Base-by-base conservation (phyloP, 2,329 filamentous ascomycete species). In the Lachnellula subtilissima region DNA sequence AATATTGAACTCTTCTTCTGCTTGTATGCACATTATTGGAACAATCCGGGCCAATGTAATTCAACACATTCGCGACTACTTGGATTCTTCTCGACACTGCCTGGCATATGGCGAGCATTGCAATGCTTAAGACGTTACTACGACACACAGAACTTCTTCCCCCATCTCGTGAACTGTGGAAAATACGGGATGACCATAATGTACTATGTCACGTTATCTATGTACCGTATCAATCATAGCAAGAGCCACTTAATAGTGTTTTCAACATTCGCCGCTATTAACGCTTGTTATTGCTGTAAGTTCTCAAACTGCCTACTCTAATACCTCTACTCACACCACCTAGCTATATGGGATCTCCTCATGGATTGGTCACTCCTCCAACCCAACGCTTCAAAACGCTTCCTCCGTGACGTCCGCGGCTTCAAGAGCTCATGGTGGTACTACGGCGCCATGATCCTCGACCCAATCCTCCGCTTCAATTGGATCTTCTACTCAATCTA, bases 361-460 rank as follows among this genome's bases (percentile, higher is more conserved):
- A 97, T 97, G 89, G 94, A 99, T 71, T 97, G 94, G 80, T 94
- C 88, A 56, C 78, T 97, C n/a, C 80, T 93, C 3, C 91, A 97
- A 65, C 80, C 87, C 0, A 83, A 86, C 54, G 83, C 89, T 0
- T 81, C 82, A 11, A 77, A 88, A 62, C 80, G 76, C 1, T 78
- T 86, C 49, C 81, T 97, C 11, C 87, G 94, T 6, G 84, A 93
- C 56, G 86, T 89, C 8, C 79, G 94, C 0, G 91, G 87, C 0
- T 88, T 94, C 65, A 93, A 93, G 68, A 78, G 79, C 12, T 78
- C 81, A 3, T 94, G 89, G 87, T 77, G 86, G 43, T 99, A 99
- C 76, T 99, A 97, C 70, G 71, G 73, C 5, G 89, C 94, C 57
- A 96, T 97, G 81, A 66, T 87, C 2, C 60, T 92, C 39, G 91